phyloP scores from a whole-genome alignment of 352 stramenopile species.

The Phytophthora syringae region DNA sequence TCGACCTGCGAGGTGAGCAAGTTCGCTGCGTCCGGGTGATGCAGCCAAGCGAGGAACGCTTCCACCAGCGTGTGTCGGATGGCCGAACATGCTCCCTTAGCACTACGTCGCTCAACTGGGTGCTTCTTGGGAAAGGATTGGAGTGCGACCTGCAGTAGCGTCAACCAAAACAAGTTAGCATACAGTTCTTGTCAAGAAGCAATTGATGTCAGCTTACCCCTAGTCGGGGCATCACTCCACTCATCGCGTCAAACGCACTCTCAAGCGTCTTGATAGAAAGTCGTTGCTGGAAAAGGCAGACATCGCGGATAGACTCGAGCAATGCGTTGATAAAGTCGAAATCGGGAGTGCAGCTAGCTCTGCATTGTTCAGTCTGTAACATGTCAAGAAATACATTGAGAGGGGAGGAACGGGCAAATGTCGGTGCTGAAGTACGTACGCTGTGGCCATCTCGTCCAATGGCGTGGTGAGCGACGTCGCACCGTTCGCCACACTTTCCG shows the following conservation, averaged over 20 bases:
- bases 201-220: conserved; percentile 39
- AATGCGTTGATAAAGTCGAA: conserved; percentile 64
- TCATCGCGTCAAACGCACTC: conserved; percentile 45
- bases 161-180: background rate
- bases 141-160: conserved; percentile 26
- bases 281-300: conserved; percentile 46
- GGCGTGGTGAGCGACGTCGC: conserved; percentile 30
- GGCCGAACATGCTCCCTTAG: conserved; percentile 60
- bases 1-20: conserved; percentile 44
- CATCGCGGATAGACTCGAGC: conserved; percentile 67
- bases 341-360: conserved; percentile 44
- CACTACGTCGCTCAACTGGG: conserved; percentile 41
- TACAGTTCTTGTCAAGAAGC: background rate
- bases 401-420: background rate
- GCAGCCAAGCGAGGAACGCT: conserved; percentile 69
- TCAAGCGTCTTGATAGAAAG: conserved; percentile 37
- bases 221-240: conserved; percentile 60
- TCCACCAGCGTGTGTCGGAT: conserved; percentile 72
- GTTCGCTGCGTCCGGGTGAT: conserved; percentile 45
- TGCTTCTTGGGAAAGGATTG: conserved; percentile 36
- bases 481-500: conserved; percentile 26
- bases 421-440: conserved; percentile 26
- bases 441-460: conserved; percentile 37
- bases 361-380: conserved; percentile 44
- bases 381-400: background rate